A percentile compares a stretch with the other conserved stretches of the same genome.
Conservation (phyloP, 371 early-diverging fungal species). For the Haplosporangium sp. region DNA sequence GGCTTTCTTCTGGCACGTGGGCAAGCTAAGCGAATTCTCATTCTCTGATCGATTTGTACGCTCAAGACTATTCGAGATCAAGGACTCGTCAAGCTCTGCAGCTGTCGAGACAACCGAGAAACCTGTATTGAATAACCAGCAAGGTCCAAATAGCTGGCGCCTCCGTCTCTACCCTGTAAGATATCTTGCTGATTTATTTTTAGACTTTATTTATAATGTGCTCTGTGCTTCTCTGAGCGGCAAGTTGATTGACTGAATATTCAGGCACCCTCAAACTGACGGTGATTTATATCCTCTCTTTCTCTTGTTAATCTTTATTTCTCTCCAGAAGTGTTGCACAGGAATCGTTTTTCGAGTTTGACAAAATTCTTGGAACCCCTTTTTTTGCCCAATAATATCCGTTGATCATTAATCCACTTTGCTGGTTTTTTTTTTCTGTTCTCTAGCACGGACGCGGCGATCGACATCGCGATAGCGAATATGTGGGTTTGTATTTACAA, state of each 20-base stretch:
- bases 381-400: not conserved
- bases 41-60: conserved; percentile 56
- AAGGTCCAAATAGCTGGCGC: conserved; percentile 35
- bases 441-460: conserved; percentile 54
- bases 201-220: not conserved
- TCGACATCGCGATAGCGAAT: conserved; percentile 52
- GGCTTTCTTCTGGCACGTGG: conserved; percentile 47
- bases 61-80: conserved; percentile 41
- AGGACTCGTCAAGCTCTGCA: conserved; percentile 3
- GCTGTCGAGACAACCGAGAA: not conserved
- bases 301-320: conserved; percentile 9
- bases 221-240: not conserved
- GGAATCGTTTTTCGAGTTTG: conserved; percentile 12
- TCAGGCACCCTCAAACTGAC: conserved; percentile 38
- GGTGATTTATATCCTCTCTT: conserved; percentile 26
- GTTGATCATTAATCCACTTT: conserved; percentile 6
- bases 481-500: conserved; percentile 48
- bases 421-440: conserved; percentile 1
- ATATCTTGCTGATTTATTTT: not conserved
- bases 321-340: conserved; percentile 8
- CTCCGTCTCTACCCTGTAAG: conserved; percentile 55
- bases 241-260: conserved; percentile 17
- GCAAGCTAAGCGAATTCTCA: conserved; percentile 54
- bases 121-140: not conserved
- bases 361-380: not conserved